phyloP scores from a whole-genome alignment of 2,329 filamentous ascomycete genomes.

The Ascosphaera pollenicola region DNA sequence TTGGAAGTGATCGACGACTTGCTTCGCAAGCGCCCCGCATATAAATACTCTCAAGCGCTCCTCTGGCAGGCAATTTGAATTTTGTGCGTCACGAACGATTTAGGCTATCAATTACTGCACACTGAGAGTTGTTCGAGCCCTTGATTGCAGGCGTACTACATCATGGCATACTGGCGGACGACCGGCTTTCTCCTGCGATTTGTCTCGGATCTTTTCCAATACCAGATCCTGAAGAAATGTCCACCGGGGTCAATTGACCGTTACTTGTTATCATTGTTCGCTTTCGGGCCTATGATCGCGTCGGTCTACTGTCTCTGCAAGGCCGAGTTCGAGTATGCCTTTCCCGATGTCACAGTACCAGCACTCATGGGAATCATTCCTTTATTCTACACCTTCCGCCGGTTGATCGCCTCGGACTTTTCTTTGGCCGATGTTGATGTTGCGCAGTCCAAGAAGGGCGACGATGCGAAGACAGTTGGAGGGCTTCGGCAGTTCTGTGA shows the following conservation, averaged over 20 bases:
- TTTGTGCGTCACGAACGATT: too few species aligned
- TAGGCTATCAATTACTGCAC: too few species aligned
- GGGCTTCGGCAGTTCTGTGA: conserved; percentile 1
- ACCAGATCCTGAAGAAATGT: background rate
- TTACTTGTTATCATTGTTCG: background rate
- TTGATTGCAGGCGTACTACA: too few species aligned
- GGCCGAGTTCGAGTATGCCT: background rate
- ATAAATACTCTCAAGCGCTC: too few species aligned
- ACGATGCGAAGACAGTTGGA: background rate
- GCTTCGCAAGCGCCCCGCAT: too few species aligned
- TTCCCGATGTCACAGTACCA: background rate
- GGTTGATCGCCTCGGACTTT: background rate
- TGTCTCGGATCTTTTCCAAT: background rate
- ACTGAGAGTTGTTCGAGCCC: too few species aligned
- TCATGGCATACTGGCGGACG: background rate
- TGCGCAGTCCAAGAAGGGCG: background rate
- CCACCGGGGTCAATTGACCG: background rate
- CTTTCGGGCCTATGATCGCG: background rate
- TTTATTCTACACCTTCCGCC: background rate
- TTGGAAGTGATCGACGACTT: too few species aligned
- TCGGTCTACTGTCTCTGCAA: background rate
- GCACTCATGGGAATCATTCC: background rate
- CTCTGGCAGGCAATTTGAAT: too few species aligned
- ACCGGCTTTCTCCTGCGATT: background rate
- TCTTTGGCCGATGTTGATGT: background rate